These are phyloP conservation scores for Cladophialophora carrionii DNA, from an alignment of 2,329 filamentous ascomycete species.

Conservation along the genomic window DNA sequence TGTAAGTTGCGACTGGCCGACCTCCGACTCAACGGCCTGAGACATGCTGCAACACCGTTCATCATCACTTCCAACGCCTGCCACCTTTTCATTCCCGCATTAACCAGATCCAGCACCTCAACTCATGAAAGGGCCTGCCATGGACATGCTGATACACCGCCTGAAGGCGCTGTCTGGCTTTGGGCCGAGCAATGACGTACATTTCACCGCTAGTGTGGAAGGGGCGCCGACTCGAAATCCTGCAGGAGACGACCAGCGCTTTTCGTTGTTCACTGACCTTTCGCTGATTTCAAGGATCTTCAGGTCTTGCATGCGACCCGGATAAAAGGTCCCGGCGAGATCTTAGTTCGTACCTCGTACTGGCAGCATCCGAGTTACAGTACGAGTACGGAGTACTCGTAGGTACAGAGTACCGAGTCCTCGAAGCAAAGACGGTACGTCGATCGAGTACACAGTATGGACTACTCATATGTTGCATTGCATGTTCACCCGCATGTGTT, in stretches of 20 bases:
- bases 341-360: background rate
- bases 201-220: background rate
- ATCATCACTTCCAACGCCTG: conserved; percentile 1
- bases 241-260: background rate
- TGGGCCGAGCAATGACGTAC: conserved; percentile 5
- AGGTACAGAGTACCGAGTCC: background rate
- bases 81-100: background rate
- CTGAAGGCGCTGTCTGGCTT: background rate
- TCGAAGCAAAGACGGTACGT: background rate
- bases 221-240: conserved; percentile 1
- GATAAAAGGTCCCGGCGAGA: conserved; percentile 2
- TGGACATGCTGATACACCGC: background rate
- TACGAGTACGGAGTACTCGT: background rate
- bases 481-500: background rate
- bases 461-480: background rate
- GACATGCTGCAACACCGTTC: conserved; percentile 14
- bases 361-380: no score
- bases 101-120: conserved; percentile 15
- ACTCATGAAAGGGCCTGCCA: background rate
- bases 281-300: background rate
- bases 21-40: conserved; percentile 21
- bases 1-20: conserved; percentile 25
- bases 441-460: background rate
- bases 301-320: background rate
- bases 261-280: background rate